Base-by-base conservation (phyloP, 164 flowering plant genomes). In the Umbilicus rupestris region DNA sequence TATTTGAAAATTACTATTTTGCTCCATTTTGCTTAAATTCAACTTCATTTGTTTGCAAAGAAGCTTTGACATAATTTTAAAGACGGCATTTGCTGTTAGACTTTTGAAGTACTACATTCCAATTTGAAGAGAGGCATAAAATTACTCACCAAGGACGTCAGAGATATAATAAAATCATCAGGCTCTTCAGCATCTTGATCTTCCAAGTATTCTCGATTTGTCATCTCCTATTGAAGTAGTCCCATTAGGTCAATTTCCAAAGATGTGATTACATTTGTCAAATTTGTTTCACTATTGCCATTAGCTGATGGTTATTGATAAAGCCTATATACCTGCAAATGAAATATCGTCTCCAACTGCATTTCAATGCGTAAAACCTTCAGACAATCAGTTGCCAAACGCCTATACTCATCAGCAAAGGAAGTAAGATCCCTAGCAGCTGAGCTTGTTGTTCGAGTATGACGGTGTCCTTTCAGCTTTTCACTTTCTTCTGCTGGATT, bases 131-230 rank as follows among this genome's bases (percentile, higher is more conserved):
- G 24, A 9, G 15, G 62, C 52, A 16, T 24, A 20, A 45, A 72
- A 26, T 29, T 31, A 62, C 82, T 71, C 15, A 92, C 99, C 95
- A 86, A 91, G 50, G 99, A 81, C 57, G 93, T 87, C 66, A 92
- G 86, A 60, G 99, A 88, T 72, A 95, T 88, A 64, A 95, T 80
- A 71, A 85, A 95, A 79, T 95, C 97, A 80, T 95, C 99, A 8
- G 99, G 99, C 78, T 95, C 99, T 82, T 95, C 99, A 19, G 99
- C 97, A 85, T 95, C 99, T 81, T 87, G 87, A 73, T 95, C 96
- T 59, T 95, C 99, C 79, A 86, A 57, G 75, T 92, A 95, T 59
- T 88, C 97, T 79, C 92, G 82, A 68, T 62, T 84, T 31, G 81
- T 76, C 95, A 95, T 90, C 79, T 87, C 97, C 99, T 95, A 83